Evolutionary conservation across 805 yeast species (phyloP), one percentile per base, ranked within the genome.

Genomic region (Clavispora carvajalis): DNA sequence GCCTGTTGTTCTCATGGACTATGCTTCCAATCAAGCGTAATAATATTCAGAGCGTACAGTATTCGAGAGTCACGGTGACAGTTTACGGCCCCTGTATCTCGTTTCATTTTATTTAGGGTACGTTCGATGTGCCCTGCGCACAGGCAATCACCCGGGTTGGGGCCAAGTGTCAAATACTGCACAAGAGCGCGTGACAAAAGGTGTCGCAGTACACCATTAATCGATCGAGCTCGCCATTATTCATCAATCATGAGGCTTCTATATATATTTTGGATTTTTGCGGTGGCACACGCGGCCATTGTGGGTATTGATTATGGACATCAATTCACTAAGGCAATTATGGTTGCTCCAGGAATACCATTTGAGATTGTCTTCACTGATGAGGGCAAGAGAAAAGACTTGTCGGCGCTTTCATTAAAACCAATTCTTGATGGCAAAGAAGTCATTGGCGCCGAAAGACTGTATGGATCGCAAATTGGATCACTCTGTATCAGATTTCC

Each of bases 271-370:
- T 37, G 28, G 22, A 39, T 45, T 33, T 34, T 48, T 22, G 36
- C 47, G 8, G 21, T 41, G 25, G 55, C 62, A 2, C 47, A 59
- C 8, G 79, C 76, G 9, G 91, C 96, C 2, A 74, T 93, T 8
- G 66, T 93, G 37, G 98, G 96, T 17, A 69, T 93, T 29, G 99
- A 93, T 59, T 81, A 74, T 55, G 99, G 99, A 39, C 83, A 85
- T 41, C 91, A 89, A 54, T 85, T 71, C 67, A 77, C 89, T 18
- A 93, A 93, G 59, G 88, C 95, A 2, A 86, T 82, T 37, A 69
- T 93, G 34, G 85, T 93, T 30, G 96, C 96, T 0, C 97, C 97
- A 0, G 87, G 89, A 10, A 80, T 88, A 16, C 84, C 89, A 12
- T 81, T 90, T 57, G 98, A 93, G 55, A 75, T 93, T 30, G 82